Evolutionary conservation across 169 alveolate species (phyloP), one percentile per base, ranked within the genome.

Genomic region (Perkinsus olseni): DNA sequence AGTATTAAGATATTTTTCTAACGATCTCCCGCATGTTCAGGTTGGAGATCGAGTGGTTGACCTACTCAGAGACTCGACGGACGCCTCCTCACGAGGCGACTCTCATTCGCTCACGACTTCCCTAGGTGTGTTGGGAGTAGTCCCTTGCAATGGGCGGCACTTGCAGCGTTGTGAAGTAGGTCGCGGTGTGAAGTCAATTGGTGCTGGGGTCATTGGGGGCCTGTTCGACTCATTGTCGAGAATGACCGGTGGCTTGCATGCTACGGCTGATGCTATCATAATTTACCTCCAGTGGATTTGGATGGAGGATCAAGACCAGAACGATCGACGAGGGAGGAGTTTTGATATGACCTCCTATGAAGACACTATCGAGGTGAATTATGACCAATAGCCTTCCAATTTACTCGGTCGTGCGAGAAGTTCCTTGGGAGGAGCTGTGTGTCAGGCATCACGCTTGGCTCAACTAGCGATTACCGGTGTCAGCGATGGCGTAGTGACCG

Each of bases 81-180:
- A 96, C 74, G 96, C 96, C 74, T 92, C 96, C 0, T 97, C 97
- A 8, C 95, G 96, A 28, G 97, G 97, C 13, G 96, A 96, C 24
- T 95, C 95, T 92, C 97, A 96, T 74, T 95, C 96, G 92, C 94
- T 96, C 31, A 96, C 94, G 92, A 97, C 95, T n/a, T 97, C 98
- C 11, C 92, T 95, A 40, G 95, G 95, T 93, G 97, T 97, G 34
- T 94, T 97, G 20, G 82, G 82, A 24, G 82, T 28, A 62, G 11
- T 40, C 11, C 0, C 82, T 62, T 62, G 97, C n/a, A n/a, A n/a
- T n/a, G n/a, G n/a, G n/a, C n/a, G n/a, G n/a, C n/a, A n/a, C n/a
- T n/a, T n/a, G n/a, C n/a, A n/a, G n/a, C n/a, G n/a, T n/a, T n/a
- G n/a, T n/a, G n/a, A n/a, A n/a, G 92, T 96, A 37, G 97, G 97